Evolutionary conservation across 352 stramenopile species (phyloP).

Genomic region (Phytophthora pinifolia): DNA sequence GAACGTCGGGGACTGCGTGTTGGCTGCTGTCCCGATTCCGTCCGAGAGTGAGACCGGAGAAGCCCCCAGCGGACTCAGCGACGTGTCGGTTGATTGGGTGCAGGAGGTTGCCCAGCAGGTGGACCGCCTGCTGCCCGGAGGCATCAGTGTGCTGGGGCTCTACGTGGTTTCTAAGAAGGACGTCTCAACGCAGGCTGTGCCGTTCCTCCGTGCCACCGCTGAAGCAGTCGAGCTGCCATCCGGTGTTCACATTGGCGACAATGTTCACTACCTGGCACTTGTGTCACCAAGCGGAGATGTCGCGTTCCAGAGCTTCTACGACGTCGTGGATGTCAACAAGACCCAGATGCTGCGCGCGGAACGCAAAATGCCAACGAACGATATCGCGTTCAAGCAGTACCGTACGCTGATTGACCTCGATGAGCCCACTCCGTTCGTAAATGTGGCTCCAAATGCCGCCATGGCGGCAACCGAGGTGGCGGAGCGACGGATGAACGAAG

Average conservation of each 20-base stretch:
- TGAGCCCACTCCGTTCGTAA: slow-evolving; percentile 40
- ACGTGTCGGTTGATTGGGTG: slow-evolving; percentile 69
- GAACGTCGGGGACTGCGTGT: slow-evolving; percentile 38
- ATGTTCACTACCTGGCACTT: slow-evolving; percentile 50
- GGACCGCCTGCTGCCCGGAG: slow-evolving; percentile 64
- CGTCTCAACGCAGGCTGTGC: slow-evolving; percentile 36
- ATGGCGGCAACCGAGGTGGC: slow-evolving; percentile 26
- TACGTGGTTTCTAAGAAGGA: slow-evolving; percentile 51
- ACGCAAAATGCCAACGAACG: slow-evolving; percentile 23
- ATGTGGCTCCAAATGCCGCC: slow-evolving; percentile 13
- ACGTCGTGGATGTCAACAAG: slow-evolving; percentile 46
- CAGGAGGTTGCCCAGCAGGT: slow-evolving; percentile 67
- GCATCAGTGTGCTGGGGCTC: slow-evolving; percentile 50
- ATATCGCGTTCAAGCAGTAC: slow-evolving; percentile 37
- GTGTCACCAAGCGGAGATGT: slow-evolving; percentile 24
- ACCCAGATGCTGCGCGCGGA: slow-evolving; percentile 27
- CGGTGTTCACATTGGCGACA: slow-evolving; percentile 15
- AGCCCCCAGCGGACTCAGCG: slow-evolving; percentile 32
- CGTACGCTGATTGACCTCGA: slow-evolving; percentile 46
- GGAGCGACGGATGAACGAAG: slow-evolving; percentile 42
- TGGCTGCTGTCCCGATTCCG: slow-evolving; percentile 52
- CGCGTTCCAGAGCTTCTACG: slow-evolving; percentile 26
- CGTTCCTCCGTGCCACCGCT: slow-evolving; percentile 56
- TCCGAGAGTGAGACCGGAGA: slow-evolving; percentile 44
- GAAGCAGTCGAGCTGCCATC: slow-evolving; percentile 29